Conservation (phyloP, 371 early-diverging fungal species). For the Fennellomyces sp. region DNA sequence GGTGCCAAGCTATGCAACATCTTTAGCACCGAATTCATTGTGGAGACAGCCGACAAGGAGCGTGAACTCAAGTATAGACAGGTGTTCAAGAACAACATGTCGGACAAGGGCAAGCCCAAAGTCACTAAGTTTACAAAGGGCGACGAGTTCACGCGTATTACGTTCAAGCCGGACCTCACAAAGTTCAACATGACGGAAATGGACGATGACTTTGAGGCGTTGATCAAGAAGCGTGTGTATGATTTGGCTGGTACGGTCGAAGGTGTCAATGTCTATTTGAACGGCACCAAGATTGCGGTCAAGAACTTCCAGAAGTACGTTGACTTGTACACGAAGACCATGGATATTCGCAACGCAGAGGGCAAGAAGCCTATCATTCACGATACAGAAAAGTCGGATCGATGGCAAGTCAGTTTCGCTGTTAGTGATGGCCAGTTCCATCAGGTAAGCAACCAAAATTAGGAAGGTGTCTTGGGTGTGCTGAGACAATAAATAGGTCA, state of each 20-base stretch:
- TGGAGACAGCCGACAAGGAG: slow-evolving; percentile 93
- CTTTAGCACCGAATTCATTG: slow-evolving; percentile 95
- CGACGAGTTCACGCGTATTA: slow-evolving; percentile 89
- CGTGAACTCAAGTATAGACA: slow-evolving; percentile 84
- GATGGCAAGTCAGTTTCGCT: slow-evolving; percentile 99
- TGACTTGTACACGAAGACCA: slow-evolving; percentile 74
- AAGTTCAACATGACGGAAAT: slow-evolving; percentile 92
- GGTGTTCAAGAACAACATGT: slow-evolving; percentile 91
- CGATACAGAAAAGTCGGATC: slow-evolving; percentile 55
- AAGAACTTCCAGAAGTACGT: slow-evolving; percentile 94
- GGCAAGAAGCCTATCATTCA: slow-evolving; percentile 37
- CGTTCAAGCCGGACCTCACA: slow-evolving; percentile 96
- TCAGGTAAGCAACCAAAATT: slow-evolving; percentile 61
- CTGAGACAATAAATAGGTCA: slow-evolving; percentile 50
- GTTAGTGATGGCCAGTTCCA: slow-evolving; percentile 97
- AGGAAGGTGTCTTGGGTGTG: background rate
- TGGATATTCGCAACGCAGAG: slow-evolving; percentile 41
- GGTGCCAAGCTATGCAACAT: slow-evolving; percentile 99
- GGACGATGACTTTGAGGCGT: slow-evolving; percentile 88
- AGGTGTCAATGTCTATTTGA: slow-evolving; percentile 92
- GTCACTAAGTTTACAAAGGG: slow-evolving; percentile 66
- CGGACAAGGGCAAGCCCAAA: slow-evolving; percentile 69
- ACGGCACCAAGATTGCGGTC: slow-evolving; percentile 86
- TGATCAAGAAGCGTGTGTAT: slow-evolving; percentile 96
- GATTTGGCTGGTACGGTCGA: slow-evolving; percentile 96